Percentiles rank a stretch among this genome's conserved stretches.
phyloP scores from a whole-genome alignment of 2,329 filamentous ascomycete species.

The Apiospora aurea region DNA sequence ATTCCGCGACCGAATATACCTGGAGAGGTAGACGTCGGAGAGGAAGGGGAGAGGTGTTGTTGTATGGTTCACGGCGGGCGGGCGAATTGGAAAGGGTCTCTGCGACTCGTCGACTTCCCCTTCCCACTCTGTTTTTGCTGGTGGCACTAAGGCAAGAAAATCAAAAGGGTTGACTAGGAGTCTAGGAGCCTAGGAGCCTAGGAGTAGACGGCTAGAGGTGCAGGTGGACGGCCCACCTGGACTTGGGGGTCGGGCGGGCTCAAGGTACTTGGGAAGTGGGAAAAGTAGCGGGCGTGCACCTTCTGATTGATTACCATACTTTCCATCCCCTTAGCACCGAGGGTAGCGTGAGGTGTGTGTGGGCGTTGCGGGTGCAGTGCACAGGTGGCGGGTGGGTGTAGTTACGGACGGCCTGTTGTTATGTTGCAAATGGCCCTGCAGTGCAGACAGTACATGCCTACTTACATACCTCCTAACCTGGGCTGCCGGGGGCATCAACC shows the following conservation, averaged over 20 bases:
- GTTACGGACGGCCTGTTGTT: background rate
- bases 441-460: no score
- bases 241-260: constrained; percentile 20
- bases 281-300: constrained; percentile 1
- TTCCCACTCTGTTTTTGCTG: constrained; percentile 20
- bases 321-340: constrained; percentile 8
- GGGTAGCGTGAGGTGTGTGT: background rate
- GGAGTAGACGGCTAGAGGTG: constrained; percentile 10
- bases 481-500: background rate
- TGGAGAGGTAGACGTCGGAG: background rate
- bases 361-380: background rate
- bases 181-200: constrained; percentile 1
- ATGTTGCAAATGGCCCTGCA: background rate
- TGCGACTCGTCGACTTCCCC: constrained; percentile 17
- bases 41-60: constrained; percentile 14
- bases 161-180: constrained; percentile 16
- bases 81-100: constrained; percentile 15
- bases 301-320: constrained; percentile 20
- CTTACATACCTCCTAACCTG: background rate
- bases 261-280: constrained; percentile 6
- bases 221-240: constrained; percentile 16
- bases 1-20: constrained; percentile 14
- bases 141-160: constrained; percentile 19
- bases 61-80: constrained; percentile 13
- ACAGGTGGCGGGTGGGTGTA: background rate